Base-by-base conservation (phyloP, 169 alveolate species). In the Eimeria praecox region DNA sequence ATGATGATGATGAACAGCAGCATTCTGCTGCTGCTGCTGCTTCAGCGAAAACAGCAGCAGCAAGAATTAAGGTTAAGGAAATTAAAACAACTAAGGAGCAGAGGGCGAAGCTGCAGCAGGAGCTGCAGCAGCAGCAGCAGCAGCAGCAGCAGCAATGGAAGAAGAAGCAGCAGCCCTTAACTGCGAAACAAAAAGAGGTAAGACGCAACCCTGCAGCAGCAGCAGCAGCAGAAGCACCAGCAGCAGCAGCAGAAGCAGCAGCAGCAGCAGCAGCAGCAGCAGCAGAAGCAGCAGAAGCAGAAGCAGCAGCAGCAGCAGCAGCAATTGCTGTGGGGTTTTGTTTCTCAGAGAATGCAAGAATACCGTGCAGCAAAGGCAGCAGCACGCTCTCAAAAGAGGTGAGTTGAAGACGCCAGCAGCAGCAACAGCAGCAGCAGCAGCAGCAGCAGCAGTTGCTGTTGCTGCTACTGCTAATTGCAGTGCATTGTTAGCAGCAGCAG, bases 331-430 rank as follows among this genome's bases (percentile, higher is more conserved):
- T 0, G 8, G 90, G 10, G 66, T 38, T 49, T 44, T 90, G 75
- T 38, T 85, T 20, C 44, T 46, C 95, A 90, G 95, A 9, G 87
- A 3, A 69, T 90, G 95, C 24, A 90, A 73, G 95, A 90, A 38
- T 80, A 44, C 33, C 95, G 75, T 27, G 27, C 49, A 59, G 78
- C 78, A 86, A 90, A 90, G 56, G 87, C 75, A 6, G 87, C 95
- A 12, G 95, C 78, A 14, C 69, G 88, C 3, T 69, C 95, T 0
- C 54, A 27, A 18, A 90, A 90, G 33, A 38, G 46, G 95, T 90
- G 27, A 69, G 95, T n/a, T 20, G 18, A 75, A 33, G 52, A 27
- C n/a, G 22, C 56, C 22, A 75, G 49, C 33, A 66, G 77, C 77
- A 66, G 77, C 77, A 24, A 30, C n/a, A 66, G 77, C 77, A 66